Evolutionary conservation across 2,329 filamentous ascomycete species (phyloP).

Genomic region (Aotearoamyces nothofagi): DNA sequence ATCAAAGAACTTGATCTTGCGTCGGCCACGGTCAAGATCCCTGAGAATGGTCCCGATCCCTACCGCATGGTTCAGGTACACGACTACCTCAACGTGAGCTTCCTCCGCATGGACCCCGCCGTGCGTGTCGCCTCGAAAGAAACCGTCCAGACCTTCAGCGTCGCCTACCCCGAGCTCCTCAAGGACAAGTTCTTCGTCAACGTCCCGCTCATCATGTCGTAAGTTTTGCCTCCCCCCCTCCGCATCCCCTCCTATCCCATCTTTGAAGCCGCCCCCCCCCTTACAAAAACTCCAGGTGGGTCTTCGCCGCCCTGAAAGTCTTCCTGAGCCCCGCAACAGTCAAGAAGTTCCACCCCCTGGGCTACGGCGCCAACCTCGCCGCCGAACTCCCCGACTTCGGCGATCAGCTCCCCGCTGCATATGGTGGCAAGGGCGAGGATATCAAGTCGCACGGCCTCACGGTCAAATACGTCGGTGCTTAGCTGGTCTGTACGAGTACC

Average conservation of each 20-base stretch:
- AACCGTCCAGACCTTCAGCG: conserved; percentile 68
- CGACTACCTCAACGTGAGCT: conserved; percentile 80
- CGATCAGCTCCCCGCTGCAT: conserved; percentile 53
- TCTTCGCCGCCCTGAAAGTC: conserved; percentile 61
- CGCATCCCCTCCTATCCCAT: too few relatives aligned
- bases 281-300: too few relatives aligned
- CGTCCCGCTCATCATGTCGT: conserved; percentile 79
- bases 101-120: conserved; percentile 64
- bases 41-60: conserved; percentile 57
- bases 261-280: too few relatives aligned
- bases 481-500: too few relatives aligned
- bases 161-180: conserved; percentile 79
- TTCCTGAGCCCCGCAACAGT: conserved; percentile 60
- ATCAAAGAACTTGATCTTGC: conserved; percentile 58
- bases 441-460: conserved; percentile 18
- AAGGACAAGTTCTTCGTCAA: conserved; percentile 94
- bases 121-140: conserved; percentile 65
- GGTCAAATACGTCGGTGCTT: conserved; percentile 13
- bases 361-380: conserved; percentile 55
- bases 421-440: conserved; percentile 57
- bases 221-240: too few relatives aligned
- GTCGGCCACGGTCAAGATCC: conserved; percentile 53
- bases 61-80: conserved; percentile 90
- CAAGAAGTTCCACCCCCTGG: conserved; percentile 67
- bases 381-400: conserved; percentile 42